Evolutionary conservation across 2,329 filamentous ascomycete genomes (phyloP), one percentile per base, ranked within the genome.

Genomic region (Aspergillus candidus): DNA sequence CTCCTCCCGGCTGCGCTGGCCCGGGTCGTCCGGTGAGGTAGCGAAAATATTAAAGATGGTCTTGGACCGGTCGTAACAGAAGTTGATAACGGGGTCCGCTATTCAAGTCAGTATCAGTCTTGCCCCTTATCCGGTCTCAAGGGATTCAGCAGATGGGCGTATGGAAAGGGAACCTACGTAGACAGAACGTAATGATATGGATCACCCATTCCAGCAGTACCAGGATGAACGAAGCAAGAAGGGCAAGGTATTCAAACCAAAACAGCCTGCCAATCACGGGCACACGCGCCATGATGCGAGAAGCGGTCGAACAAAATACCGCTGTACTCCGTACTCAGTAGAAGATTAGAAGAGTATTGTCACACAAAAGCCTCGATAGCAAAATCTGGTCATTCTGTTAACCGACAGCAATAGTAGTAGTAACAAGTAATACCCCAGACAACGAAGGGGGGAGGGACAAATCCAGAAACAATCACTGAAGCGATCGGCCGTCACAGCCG

Each of bases 21-120:
- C 79, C 55, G 81, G 84, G 33, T 81, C 79, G 48, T 83, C 81
- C 1, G 83, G 79, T 3, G 86, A 82, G 1, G 84, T 82, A 1
- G 84, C 83, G 37, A 93, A 78, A 41, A 78, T 72, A 59, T 95
- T 90, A 72, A 96, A 97, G 6, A 94, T 65, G 22, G 81, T 79
- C 56, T 88, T 84, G 6, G 90, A 96, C 35, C 83, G 79, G 54
- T 81, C 79, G 67, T 97, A 96, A 66, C 82, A 89, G 56, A 96
- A 78, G 46, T 78, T 75, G 56, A 97, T 86, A 35, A 97, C 76
- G 12, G 89, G 84, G 17, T 82, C 78, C 18, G 91, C 85, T 88
- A 65, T 40, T 39, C 35, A 40, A 17, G 47, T 58, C 50, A 67
- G 54, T 52, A 15, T 38, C 30, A 35, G 13, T 11, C 29, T 14